Evolutionary conservation across 2,329 filamentous ascomycete genomes (phyloP).

Genomic region (Hypocrella siamensis): DNA sequence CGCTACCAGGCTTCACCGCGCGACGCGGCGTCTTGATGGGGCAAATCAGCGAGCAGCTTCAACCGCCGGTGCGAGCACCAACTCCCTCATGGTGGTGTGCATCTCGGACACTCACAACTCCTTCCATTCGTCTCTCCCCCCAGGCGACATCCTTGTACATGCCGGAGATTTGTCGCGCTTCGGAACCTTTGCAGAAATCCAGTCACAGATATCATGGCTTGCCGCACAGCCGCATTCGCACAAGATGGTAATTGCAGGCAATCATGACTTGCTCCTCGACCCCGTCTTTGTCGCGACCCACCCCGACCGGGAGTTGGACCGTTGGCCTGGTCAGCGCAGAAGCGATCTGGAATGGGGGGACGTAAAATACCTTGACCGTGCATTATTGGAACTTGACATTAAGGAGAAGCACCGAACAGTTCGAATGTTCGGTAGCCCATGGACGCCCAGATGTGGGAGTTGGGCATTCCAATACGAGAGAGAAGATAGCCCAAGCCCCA

Average conservation of each 20-base stretch:
- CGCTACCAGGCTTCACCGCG: background rate
- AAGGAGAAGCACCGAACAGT: background rate
- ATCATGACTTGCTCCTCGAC: conserved; percentile 24
- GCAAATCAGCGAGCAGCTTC: background rate
- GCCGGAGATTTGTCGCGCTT: conserved; percentile 29
- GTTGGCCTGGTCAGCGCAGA: background rate
- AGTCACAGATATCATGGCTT: conserved; percentile 24
- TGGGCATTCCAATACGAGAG: conserved; percentile 1
- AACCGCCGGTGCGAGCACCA: background rate
- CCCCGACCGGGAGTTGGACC: background rate
- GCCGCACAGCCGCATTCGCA: conserved; percentile 18
- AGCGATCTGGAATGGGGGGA: background rate
- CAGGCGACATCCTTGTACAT: conserved; percentile 30
- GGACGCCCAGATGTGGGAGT: background rate
- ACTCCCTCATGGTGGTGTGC: conserved; percentile 17
- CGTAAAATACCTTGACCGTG: background rate
- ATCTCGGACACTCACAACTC: conserved; percentile 29
- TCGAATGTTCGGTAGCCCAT: background rate
- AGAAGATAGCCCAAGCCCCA: background rate
- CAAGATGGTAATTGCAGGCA: conserved; percentile 31
- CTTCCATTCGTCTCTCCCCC: conserved; percentile 17
- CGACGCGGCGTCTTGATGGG: background rate
- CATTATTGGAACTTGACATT: background rate
- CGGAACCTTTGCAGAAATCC: conserved; percentile 23
- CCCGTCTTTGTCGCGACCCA: conserved; percentile 1